phyloP scores from a whole-genome alignment of 2,329 filamentous ascomycete species.

The Malbranchea zuffiana region DNA sequence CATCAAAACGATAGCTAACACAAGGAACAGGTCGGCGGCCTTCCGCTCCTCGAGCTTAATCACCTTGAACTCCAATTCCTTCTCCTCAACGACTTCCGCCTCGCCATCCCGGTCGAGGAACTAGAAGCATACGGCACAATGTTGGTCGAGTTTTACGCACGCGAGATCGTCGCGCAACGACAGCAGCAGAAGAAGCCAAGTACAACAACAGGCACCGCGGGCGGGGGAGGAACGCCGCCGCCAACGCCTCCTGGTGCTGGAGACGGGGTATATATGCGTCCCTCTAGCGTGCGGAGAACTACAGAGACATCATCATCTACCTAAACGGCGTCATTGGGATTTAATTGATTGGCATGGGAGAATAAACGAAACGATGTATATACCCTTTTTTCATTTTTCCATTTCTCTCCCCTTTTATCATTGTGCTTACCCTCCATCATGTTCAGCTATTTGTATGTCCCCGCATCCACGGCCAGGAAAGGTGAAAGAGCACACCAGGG shows the following conservation, averaged over 20 bases:
- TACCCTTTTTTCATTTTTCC: too few relatives aligned
- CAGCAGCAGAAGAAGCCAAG: conserved; percentile 14
- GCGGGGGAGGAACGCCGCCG: background rate
- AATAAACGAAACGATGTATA: too few relatives aligned
- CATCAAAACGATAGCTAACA: background rate
- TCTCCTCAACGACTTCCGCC: conserved; percentile 86
- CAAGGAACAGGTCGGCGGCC: conserved; percentile 65
- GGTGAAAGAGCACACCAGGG: too few relatives aligned
- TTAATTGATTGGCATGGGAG: too few relatives aligned
- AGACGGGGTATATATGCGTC: conserved; percentile 5
- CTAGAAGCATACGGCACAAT: conserved; percentile 96
- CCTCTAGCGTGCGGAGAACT: conserved; percentile 4
- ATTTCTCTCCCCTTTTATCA: too few relatives aligned
- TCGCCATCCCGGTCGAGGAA: conserved; percentile 87
- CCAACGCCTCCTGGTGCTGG: background rate
- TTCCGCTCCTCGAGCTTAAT: conserved; percentile 85
- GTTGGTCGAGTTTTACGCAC: conserved; percentile 94
- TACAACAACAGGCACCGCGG: background rate
- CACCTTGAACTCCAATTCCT: conserved; percentile 94
- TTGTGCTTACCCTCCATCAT: too few relatives aligned
- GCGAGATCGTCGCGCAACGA: conserved; percentile 67
- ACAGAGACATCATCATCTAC: too few relatives aligned
- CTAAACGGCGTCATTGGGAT: too few relatives aligned
- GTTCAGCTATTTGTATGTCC: too few relatives aligned
- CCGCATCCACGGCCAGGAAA: too few relatives aligned